These are phyloP conservation scores for Cadophora malorum DNA, from an alignment of 2,329 filamentous ascomycete genomes.

Conservation along the genomic window DNA sequence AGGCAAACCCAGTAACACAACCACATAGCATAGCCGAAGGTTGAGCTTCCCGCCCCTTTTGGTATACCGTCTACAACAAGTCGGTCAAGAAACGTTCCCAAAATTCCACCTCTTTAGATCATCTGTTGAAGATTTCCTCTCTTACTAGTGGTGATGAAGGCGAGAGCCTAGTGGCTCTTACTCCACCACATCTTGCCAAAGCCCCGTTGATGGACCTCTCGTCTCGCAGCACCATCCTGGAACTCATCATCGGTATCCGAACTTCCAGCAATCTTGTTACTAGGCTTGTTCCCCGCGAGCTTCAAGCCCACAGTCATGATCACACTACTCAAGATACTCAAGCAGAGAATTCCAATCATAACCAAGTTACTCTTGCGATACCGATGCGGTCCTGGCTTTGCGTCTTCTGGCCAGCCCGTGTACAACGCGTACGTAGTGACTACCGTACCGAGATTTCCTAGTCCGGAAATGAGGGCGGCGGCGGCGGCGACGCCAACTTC, in stretches of 20 bases:
- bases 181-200: constrained; percentile 52
- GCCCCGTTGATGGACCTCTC: constrained; percentile 64
- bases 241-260: constrained; percentile 50
- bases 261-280: constrained; percentile 51
- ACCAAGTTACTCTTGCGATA: constrained; percentile 84
- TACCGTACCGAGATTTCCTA: constrained; percentile 87
- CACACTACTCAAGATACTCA: constrained; percentile 76
- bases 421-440: constrained; percentile 90
- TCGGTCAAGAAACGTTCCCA: not conserved
- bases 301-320: constrained; percentile 72
- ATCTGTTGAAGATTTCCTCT: constrained; percentile 39
- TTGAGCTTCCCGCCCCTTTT: constrained; percentile 33
- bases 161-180: constrained; percentile 34
- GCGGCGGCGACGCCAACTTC: constrained; percentile 91
- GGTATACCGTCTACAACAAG: not conserved
- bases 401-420: constrained; percentile 83
- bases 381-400: constrained; percentile 68
- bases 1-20: not conserved
- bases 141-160: constrained; percentile 3
- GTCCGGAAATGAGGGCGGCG: constrained; percentile 81
- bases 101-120: not conserved
- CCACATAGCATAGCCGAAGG: constrained; percentile 21
- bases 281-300: constrained; percentile 60
- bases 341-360: constrained; percentile 84
- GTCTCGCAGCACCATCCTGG: constrained; percentile 65